phyloP scores from a whole-genome alignment of 2,329 filamentous ascomycete species.

The Alternaria sp. region DNA sequence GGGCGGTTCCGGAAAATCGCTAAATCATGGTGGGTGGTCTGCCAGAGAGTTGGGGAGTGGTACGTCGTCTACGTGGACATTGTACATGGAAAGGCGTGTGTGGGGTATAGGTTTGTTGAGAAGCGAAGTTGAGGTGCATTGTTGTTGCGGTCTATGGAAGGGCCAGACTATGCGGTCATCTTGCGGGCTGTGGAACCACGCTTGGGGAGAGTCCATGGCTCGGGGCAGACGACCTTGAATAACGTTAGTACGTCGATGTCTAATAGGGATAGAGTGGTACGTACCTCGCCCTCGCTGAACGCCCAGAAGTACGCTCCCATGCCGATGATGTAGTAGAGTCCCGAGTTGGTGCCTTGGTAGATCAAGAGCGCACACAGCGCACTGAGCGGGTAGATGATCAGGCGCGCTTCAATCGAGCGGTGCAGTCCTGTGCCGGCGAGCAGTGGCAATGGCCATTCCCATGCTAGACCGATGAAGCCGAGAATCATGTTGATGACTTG shows the following conservation, averaged over 20 bases:
- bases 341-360: conserved; percentile 92
- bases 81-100: neutral
- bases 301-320: conserved; percentile 94
- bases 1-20: conserved; percentile 1
- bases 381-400: conserved; percentile 81
- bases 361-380: conserved; percentile 76
- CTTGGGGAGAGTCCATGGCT: conserved; percentile 59
- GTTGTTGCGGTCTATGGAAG: neutral
- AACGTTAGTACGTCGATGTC: conserved; percentile 15
- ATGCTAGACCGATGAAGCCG: conserved; percentile 77
- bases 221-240: conserved; percentile 54
- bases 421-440: conserved; percentile 81
- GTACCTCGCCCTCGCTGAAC: conserved; percentile 94
- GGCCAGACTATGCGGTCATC: conserved; percentile 18
- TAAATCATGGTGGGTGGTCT: conserved; percentile 4
- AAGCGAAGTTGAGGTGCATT: conserved; percentile 6
- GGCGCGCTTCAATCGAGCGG: conserved; percentile 83
- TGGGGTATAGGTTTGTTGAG: conserved; percentile 7
- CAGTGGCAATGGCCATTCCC: conserved; percentile 85
- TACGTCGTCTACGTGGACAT: conserved; percentile 10
- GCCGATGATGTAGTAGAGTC: conserved; percentile 87
- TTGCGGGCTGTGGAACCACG: conserved; percentile 41
- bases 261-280: conserved; percentile 40
- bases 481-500: conserved; percentile 89
- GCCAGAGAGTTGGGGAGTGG: conserved; percentile 3